phyloP scores from a whole-genome alignment of 116 monocot genomes.

The Papilionanthe hybrid region DNA sequence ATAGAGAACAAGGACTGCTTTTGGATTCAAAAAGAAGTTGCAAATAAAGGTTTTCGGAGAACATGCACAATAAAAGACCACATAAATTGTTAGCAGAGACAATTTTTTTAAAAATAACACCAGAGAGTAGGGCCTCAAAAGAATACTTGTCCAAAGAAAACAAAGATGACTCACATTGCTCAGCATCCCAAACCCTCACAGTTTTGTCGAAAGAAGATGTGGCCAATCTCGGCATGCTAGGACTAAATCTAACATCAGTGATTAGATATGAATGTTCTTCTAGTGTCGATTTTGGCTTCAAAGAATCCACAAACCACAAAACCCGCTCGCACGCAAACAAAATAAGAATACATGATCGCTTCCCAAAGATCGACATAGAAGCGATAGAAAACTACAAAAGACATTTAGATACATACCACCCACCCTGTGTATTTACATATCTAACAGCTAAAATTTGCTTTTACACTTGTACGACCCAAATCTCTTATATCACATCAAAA shows the following conservation, averaged over 20 bases:
- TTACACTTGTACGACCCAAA: no score
- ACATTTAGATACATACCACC: no score
- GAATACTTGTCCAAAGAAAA: background rate
- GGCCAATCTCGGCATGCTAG: conserved; percentile 54
- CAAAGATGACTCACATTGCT: conserved; percentile 37
- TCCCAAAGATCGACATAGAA: background rate
- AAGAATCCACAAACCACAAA: conserved; percentile 41
- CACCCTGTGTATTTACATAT: no score
- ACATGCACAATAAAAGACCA: no score
- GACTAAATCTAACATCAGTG: conserved; percentile 61
- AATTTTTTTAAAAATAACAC: background rate
- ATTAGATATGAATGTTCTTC: conserved; percentile 45
- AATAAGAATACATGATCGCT: background rate
- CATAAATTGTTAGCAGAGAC: no score
- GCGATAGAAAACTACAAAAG: background rate
- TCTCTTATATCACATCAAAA: no score
- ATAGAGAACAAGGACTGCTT: no score
- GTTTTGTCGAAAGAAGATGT: conserved; percentile 67
- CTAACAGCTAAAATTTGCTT: no score
- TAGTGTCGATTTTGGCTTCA: conserved; percentile 48
- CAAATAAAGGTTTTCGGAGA: no score
- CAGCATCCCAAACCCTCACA: conserved; percentile 65
- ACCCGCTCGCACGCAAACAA: conserved; percentile 30
- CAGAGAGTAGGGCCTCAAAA: background rate
- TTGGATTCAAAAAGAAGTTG: no score